Evolutionary conservation across 805 yeast genomes (phyloP), one percentile per base, ranked within the genome.

Genomic region (Danielia reshetovae): DNA sequence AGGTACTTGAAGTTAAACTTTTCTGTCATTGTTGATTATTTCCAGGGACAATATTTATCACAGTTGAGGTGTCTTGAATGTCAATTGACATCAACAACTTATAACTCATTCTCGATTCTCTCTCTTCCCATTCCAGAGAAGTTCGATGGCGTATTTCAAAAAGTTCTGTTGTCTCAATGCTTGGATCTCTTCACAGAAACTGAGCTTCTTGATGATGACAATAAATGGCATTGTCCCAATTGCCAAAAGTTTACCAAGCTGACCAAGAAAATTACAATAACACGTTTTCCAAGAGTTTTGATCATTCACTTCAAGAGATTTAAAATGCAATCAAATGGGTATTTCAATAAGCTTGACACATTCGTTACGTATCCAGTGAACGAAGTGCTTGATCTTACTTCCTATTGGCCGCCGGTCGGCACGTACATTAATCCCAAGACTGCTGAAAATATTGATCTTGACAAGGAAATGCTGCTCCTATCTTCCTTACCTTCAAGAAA

Each of bases 31-130:
- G 93, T 85, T 2, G 89, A 85, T 46, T 72, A 77, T 33, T 86
- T 86, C 55, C 95, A 86, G 54, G 97, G 97, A 1, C 97, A 89
- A 58, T 84, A 81, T 49, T 71, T 83, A 31, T 84, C 94, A n/a
- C 80, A 76, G 35, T 65, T 89, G 49, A 74, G 69, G 48, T 89
- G 97, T 58, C 58, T 79, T 30, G 73, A 69, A 21, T 89, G 97
- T 59, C 69, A 70, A 1, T 68, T 67, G 19, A 85, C 95, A 0
- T 86, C 96, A 0, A 86, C 96, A 0, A 85, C 96, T 0, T 89
- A 79, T 54, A 87, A 82, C 48, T 76, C 95, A 1, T 89, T 85
- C 55, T 79, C 89, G 21, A 80, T 81, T 11, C 63, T 89, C 35
- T 77, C 89, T 21, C 64, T 89, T 35, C 96, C 97, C 0, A 77